Conservation (phyloP, 148 eudicot species). For the Mesembryanthemum crystallinum region DNA sequence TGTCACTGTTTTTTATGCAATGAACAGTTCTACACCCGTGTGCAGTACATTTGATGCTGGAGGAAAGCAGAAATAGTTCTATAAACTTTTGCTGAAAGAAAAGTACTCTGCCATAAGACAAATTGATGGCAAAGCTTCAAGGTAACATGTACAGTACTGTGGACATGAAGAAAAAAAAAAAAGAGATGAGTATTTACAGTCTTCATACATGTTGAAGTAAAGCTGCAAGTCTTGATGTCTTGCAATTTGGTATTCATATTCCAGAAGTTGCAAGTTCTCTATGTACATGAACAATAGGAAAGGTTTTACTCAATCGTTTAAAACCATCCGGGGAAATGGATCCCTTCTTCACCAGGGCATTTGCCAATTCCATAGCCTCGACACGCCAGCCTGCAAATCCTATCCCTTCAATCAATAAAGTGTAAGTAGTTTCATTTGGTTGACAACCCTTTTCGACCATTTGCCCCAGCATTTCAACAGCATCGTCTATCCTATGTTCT, state of each 20-base stretch:
- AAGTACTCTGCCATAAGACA: background rate
- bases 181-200: slow-evolving; percentile 10
- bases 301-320: slow-evolving; percentile 49
- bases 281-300: slow-evolving; percentile 37
- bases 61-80: background rate
- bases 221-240: background rate
- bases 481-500: slow-evolving; percentile 54
- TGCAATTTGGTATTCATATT: slow-evolving; percentile 1
- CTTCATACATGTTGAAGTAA: background rate
- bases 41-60: slow-evolving; percentile 2
- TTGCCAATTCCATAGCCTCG: slow-evolving; percentile 59
- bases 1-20: too few species aligned
- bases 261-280: slow-evolving; percentile 20
- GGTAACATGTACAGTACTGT: slow-evolving; percentile 1
- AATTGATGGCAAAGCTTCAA: background rate
- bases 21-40: too few species aligned
- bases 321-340: slow-evolving; percentile 40
- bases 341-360: slow-evolving; percentile 32
- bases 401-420: slow-evolving; percentile 57
- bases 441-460: slow-evolving; percentile 54
- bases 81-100: background rate
- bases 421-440: slow-evolving; percentile 67
- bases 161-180: background rate
- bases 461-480: slow-evolving; percentile 43
- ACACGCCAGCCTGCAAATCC: slow-evolving; percentile 62